Base-by-base conservation (phyloP, 768 basidiomycete species). In the Guyanaporus albipodus region DNA sequence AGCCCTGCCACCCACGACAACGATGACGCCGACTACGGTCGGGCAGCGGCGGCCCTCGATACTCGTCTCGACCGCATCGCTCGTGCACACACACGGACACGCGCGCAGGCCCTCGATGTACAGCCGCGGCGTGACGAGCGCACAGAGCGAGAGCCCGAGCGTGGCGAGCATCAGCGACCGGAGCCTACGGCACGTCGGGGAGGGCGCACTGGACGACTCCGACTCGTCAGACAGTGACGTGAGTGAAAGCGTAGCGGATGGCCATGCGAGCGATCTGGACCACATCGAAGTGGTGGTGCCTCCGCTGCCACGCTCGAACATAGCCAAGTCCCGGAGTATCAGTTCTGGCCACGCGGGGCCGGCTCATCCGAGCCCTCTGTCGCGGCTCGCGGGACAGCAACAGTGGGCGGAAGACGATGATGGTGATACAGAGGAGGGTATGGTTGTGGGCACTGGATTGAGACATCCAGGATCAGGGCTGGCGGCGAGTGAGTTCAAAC, bases 131-230 rank as follows among this genome's bases (percentile, higher is more conserved):
- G 66, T 74, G 4, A 22, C 47, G 19, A 61, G 53, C 18, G 41
- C 53, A 0, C 61, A 57, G 27, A 67, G 64, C 41, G 70, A 70
- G 27, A 68, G 55, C 37, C 61, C 63, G 4, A 69, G 63, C 34
- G 60, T 46, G 3, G 63, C 66, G n/a, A 55, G 57, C 29, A 69
- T 70, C 11, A 71, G 70, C 51, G 70, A 73, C 42, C 63, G 63
- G 43, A 85, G 77, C 48, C 66, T 79, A 26, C 70, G 78, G 2
- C 81, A 87, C 55, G 78, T 83, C 10, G 87, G 87, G 4, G 88
- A 89, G 57, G 86, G 87, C 22, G 85, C 83, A 2, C 65, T 91
- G 4, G 83, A 85, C 48, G 86, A 88, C 57, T 88, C 85, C 0
- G 87, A 88, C 66, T 86, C 85, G 1, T 77, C 76, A 2, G 74